Evolutionary conservation across 192 early-diverging fungal species (phyloP).

Genomic region (Podila verticillata): DNA sequence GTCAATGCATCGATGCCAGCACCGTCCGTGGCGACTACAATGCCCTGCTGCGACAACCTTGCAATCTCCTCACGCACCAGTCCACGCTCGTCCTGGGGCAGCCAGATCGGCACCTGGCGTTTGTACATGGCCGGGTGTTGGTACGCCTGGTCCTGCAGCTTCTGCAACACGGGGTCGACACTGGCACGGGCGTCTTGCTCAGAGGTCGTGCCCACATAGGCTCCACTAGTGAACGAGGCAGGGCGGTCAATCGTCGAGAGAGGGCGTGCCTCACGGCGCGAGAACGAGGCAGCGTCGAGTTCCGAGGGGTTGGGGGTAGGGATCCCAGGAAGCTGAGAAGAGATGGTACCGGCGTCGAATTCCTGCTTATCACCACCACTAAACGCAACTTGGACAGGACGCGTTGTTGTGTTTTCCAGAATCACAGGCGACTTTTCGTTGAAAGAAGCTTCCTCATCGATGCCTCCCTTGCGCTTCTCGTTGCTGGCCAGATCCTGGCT

Average conservation of each 20-base stretch:
- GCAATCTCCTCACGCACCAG: conserved; percentile 21
- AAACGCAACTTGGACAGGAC: background rate
- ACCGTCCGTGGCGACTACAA: conserved; percentile 26
- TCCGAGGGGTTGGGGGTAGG: conserved; percentile 38
- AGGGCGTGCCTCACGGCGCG: background rate
- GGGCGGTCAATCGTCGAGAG: background rate
- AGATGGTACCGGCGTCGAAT: conserved; percentile 24
- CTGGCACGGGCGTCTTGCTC: background rate
- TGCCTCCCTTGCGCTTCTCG: background rate
- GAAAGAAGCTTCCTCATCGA: conserved; percentile 14
- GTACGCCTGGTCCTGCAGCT: conserved; percentile 43
- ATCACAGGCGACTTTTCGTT: background rate
- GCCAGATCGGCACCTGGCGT: conserved; percentile 33
- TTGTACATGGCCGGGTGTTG: conserved; percentile 31
- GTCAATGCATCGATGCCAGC: conserved; percentile 24
- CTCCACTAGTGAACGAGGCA: background rate
- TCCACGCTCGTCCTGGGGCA: conserved; percentile 31
- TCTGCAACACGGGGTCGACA: conserved; percentile 12
- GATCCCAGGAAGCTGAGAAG: conserved; percentile 31
- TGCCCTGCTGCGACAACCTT: conserved; percentile 6
- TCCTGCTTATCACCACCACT: conserved; percentile 26
- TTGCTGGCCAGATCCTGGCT: background rate
- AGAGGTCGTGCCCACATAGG: background rate
- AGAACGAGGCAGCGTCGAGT: conserved; percentile 9
- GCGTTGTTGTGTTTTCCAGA: background rate